Conservation (phyloP, 768 basidiomycete genomes). For the Suillus decipiens region DNA sequence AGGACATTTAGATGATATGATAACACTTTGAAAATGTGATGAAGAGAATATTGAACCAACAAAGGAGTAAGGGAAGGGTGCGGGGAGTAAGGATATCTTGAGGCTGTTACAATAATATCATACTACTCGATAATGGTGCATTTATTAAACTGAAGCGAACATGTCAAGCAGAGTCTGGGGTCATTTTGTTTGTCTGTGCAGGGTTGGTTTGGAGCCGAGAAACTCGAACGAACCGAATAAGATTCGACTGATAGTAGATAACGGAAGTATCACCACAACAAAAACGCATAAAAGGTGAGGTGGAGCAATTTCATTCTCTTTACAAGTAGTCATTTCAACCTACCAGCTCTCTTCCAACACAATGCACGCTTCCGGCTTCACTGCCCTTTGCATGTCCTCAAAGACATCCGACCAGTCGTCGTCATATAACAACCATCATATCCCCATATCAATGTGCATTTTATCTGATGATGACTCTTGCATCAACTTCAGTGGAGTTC, state of each 20-base stretch:
- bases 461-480: constrained; percentile 30
- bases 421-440: constrained; percentile 5
- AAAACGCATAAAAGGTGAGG: constrained; percentile 34
- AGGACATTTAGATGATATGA: too few relatives aligned
- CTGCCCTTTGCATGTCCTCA: constrained; percentile 10
- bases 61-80: too few relatives aligned
- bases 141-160: too few relatives aligned
- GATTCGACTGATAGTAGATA: constrained; percentile 23
- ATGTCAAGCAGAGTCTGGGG: too few relatives aligned
- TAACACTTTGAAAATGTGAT: too few relatives aligned
- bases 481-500: constrained; percentile 60
- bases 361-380: constrained; percentile 23
- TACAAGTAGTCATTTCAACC: neutral
- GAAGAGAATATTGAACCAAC: too few relatives aligned
- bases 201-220: too few relatives aligned
- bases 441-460: constrained; percentile 26
- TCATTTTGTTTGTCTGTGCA: too few relatives aligned
- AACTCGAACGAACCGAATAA: too few relatives aligned
- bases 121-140: too few relatives aligned
- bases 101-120: too few relatives aligned
- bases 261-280: constrained; percentile 32
- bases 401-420: constrained; percentile 2
- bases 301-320: neutral
- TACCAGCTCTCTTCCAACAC: constrained; percentile 1
- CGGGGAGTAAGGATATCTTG: too few relatives aligned